Percentiles rank a stretch among this genome's conserved stretches.
phyloP scores from a whole-genome alignment of 495 filamentous ascomycete genomes.

The Trichoderma virens region DNA sequence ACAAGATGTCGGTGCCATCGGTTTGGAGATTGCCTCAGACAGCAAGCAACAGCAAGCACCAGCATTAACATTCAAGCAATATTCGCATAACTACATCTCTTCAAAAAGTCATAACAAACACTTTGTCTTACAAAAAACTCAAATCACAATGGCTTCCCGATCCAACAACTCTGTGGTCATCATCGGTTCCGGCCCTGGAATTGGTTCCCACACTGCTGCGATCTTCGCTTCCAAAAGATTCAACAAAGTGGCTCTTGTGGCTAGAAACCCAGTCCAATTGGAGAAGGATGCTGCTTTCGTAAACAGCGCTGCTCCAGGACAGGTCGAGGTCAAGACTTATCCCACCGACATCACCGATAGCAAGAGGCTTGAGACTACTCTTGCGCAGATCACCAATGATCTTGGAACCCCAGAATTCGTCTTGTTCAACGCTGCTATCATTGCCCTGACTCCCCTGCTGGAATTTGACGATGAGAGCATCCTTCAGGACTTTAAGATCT shows the following conservation, averaged over 20 bases:
- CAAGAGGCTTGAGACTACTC: slow-evolving; percentile 17
- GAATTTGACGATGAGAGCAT: slow-evolving; percentile 25
- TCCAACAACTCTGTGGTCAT: slow-evolving; percentile 20
- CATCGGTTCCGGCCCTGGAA: slow-evolving; percentile 36
- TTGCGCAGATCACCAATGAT: slow-evolving; percentile 23
- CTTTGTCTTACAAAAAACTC: neutral
- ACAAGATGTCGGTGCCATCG: neutral
- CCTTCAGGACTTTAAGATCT: slow-evolving; percentile 34
- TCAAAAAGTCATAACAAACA: neutral
- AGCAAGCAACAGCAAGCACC: neutral
- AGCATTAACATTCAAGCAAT: neutral
- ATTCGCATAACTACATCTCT: neutral
- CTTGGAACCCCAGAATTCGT: slow-evolving; percentile 26
- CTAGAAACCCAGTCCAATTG: slow-evolving; percentile 27
- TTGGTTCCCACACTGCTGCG: slow-evolving; percentile 27
- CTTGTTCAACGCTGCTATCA: slow-evolving; percentile 36
- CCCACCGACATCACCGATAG: slow-evolving; percentile 27
- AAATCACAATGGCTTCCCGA: neutral
- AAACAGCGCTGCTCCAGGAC: slow-evolving; percentile 13
- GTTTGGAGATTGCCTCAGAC: neutral
- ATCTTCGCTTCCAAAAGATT: slow-evolving; percentile 31
- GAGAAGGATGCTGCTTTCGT: slow-evolving; percentile 22
- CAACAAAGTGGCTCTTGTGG: slow-evolving; percentile 30
- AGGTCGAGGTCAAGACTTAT: slow-evolving; percentile 23
- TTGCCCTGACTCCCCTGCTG: slow-evolving; percentile 22